phyloP scores from a whole-genome alignment of 768 basidiomycete genomes.

The Suillus placidus region DNA sequence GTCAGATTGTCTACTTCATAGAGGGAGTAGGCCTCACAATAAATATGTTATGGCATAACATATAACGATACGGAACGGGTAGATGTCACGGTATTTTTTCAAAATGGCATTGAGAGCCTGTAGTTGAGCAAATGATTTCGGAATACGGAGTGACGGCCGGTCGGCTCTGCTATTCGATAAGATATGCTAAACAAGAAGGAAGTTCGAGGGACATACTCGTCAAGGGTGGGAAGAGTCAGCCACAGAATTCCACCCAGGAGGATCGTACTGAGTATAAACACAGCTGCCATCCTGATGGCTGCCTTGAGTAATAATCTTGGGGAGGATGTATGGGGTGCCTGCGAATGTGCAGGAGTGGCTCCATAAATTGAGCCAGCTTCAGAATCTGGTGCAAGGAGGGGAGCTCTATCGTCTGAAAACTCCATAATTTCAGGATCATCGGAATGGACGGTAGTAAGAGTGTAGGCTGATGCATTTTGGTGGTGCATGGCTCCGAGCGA shows the following conservation, averaged over 20 bases:
- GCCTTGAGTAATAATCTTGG: constrained; percentile 74
- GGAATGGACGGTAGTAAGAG: constrained; percentile 59
- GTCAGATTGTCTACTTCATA: constrained; percentile 11
- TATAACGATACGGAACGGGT: constrained; percentile 81
- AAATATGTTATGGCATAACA: constrained; percentile 91
- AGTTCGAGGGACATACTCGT: constrained; percentile 56
- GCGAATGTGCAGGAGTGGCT: constrained; percentile 40
- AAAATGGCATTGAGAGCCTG: constrained; percentile 82
- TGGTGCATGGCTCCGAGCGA: constrained; percentile 22
- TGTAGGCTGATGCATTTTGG: constrained; percentile 55
- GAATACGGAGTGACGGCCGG: constrained; percentile 74
- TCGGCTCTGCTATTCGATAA: constrained; percentile 60
- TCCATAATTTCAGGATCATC: constrained; percentile 23
- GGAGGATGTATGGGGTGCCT: constrained; percentile 38
- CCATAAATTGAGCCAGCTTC: constrained; percentile 52
- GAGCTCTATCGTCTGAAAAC: constrained; percentile 40
- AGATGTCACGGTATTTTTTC: constrained; percentile 90
- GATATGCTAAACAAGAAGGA: constrained; percentile 4
- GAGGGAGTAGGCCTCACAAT: constrained; percentile 62
- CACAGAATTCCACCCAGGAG: constrained; percentile 79
- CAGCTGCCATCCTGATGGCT: constrained; percentile 77
- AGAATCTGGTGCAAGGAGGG: constrained; percentile 44
- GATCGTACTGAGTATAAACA: constrained; percentile 72
- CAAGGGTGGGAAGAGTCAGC: constrained; percentile 76
- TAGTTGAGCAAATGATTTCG: constrained; percentile 85